These are phyloP conservation scores for Acidiella bohemica DNA, from an alignment of 495 filamentous ascomycete genomes.

Conservation along the genomic window DNA sequence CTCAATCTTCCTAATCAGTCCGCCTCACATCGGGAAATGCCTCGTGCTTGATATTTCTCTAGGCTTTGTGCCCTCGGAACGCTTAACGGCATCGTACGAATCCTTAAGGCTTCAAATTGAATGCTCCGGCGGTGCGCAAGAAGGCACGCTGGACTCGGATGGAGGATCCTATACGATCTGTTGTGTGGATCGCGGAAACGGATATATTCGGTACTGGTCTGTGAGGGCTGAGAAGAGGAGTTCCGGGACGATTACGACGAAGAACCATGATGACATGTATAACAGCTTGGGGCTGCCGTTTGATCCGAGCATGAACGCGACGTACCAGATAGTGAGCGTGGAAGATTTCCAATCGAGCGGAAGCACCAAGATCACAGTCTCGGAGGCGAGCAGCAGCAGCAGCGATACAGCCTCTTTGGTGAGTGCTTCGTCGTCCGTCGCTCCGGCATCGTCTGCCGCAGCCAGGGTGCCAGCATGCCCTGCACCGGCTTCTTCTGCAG, in stretches of 20 bases:
- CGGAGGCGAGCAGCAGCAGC: background rate
- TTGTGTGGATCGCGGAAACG: conserved; percentile 39
- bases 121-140: background rate
- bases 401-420: no score
- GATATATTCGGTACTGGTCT: conserved; percentile 46
- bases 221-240: conserved; percentile 35
- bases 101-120: no score
- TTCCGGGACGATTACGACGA: conserved; percentile 35
- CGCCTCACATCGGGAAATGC: no score
- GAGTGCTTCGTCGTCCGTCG: no score
- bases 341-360: conserved; percentile 13
- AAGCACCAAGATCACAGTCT: background rate
- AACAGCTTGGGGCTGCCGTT: conserved; percentile 31
- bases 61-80: no score
- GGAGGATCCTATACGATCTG: background rate
- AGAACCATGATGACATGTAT: conserved; percentile 54
- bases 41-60: no score
- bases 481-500: no score
- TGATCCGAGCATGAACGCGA: conserved; percentile 4
- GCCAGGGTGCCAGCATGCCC: no score
- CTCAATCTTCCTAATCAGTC: no score
- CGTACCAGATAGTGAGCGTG: conserved; percentile 21
- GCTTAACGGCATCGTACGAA: no score
- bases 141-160: background rate
- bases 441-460: no score